phyloP scores from a whole-genome alignment of 1,139 yeast genomes.

The Candida neerlandica region DNA sequence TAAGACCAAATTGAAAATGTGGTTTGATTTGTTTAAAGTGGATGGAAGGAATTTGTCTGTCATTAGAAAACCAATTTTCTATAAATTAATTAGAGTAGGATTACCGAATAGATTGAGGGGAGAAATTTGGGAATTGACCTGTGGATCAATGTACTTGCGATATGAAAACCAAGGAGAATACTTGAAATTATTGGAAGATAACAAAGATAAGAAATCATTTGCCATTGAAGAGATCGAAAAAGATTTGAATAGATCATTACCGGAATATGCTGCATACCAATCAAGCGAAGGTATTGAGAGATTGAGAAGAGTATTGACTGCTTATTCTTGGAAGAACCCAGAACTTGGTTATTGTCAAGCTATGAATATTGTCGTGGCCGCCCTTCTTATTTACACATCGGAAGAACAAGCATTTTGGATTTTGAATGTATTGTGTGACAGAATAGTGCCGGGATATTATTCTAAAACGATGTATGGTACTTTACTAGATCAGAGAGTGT shows the following conservation, averaged over 20 bases:
- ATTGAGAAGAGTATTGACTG: constrained; percentile 83
- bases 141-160: constrained; percentile 82
- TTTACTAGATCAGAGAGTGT: constrained; percentile 86
- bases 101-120: constrained; percentile 91
- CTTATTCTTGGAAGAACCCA: constrained; percentile 96
- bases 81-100: constrained; percentile 83
- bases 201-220: constrained; percentile 64
- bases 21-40: constrained; percentile 87
- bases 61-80: constrained; percentile 74
- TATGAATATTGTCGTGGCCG: constrained; percentile 97
- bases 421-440: constrained; percentile 77
- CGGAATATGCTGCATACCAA: constrained; percentile 96
- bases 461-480: constrained; percentile 99
- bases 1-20: constrained; percentile 81
- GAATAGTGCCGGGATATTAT: constrained; percentile 91
- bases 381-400: constrained; percentile 86
- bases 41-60: constrained; percentile 85
- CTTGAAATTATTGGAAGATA: constrained; percentile 55
- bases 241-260: constrained; percentile 89
- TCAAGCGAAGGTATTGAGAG: constrained; percentile 80
- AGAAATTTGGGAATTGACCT: constrained; percentile 91
- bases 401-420: constrained; percentile 99
- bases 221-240: constrained; percentile 97
- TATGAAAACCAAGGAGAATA: constrained; percentile 66
- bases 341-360: constrained; percentile 99